Evolutionary conservation across 805 yeast genomes (phyloP).

Genomic region (Yarrowia hollandica): DNA sequence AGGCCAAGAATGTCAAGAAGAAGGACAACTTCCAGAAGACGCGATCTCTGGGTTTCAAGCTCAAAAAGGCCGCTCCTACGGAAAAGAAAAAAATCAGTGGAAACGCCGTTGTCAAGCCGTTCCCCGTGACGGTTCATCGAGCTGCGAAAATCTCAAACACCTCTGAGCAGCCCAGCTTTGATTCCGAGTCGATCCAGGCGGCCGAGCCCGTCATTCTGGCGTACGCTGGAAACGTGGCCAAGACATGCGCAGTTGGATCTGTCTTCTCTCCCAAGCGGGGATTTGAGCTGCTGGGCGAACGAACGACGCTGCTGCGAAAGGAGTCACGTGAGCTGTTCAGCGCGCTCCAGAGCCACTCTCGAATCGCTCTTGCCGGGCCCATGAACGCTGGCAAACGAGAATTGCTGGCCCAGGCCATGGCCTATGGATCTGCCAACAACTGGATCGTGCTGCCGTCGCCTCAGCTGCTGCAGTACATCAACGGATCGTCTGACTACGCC

Average conservation of each 20-base stretch:
- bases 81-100: conserved; percentile 5
- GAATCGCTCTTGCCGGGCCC: neutral
- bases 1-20: neutral
- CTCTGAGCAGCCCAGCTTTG: neutral
- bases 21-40: neutral
- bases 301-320: conserved; percentile 16
- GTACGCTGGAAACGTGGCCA: conserved; percentile 9
- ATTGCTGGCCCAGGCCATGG: conserved; percentile 24
- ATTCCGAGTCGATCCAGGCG: neutral
- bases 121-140: neutral
- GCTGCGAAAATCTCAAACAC: neutral
- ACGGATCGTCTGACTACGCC: conserved; percentile 20
- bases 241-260: neutral
- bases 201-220: neutral
- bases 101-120: conserved; percentile 7
- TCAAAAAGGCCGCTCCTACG: conserved; percentile 12
- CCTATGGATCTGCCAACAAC: neutral
- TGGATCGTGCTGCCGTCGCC: conserved; percentile 25
- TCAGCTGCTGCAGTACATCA: conserved; percentile 19
- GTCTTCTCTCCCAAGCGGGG: conserved; percentile 22
- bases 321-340: neutral
- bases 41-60: conserved; percentile 20
- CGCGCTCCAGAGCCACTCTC: neutral
- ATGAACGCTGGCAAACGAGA: conserved; percentile 7
- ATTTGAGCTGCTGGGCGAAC: conserved; percentile 22